Percentiles rank a stretch among this genome's conserved stretches.
Evolutionary conservation across 805 yeast genomes (phyloP).

Genomic region (Scheffersomyces amazonensis): DNA sequence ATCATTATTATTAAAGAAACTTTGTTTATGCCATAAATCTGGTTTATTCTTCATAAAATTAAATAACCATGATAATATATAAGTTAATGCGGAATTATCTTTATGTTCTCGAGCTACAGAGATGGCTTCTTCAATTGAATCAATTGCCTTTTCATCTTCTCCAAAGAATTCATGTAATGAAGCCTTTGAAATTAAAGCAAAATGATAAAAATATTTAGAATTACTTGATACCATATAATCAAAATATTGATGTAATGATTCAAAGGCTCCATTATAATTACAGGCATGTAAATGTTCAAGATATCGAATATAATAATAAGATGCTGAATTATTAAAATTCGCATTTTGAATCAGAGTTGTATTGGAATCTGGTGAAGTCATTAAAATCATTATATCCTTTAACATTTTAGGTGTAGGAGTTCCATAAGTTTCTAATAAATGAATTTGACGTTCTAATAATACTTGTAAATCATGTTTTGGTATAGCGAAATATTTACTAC

Average conservation of each 20-base stretch:
- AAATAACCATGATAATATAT: conserved; percentile 70
- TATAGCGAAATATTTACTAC: conserved; percentile 27
- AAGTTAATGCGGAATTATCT: conserved; percentile 69
- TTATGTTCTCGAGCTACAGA: conserved; percentile 83
- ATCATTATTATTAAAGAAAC: conserved; percentile 44
- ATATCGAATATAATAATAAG: conserved; percentile 56
- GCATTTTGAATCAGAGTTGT: conserved; percentile 29
- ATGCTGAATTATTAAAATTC: conserved; percentile 26
- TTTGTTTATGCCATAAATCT: conserved; percentile 41
- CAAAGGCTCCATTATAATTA: conserved; percentile 59
- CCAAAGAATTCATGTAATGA: conserved; percentile 68
- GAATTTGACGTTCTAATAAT: conserved; percentile 52
- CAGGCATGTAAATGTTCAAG: conserved; percentile 55
- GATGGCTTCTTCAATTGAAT: conserved; percentile 84
- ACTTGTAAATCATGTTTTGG: conserved; percentile 52
- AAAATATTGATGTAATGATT: conserved; percentile 56
- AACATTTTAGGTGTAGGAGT: conserved; percentile 47
- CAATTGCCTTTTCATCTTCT: conserved; percentile 63
- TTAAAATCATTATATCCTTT: conserved; percentile 36
- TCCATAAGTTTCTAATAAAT: conserved; percentile 50
- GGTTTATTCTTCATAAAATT: conserved; percentile 71
- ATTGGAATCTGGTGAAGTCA: conserved; percentile 47
- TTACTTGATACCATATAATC: conserved; percentile 73
- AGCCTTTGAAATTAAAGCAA: conserved; percentile 71
- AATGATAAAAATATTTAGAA: conserved; percentile 66